Conservation (phyloP, 495 filamentous ascomycete genomes). For the Penicillium verhagenii region DNA sequence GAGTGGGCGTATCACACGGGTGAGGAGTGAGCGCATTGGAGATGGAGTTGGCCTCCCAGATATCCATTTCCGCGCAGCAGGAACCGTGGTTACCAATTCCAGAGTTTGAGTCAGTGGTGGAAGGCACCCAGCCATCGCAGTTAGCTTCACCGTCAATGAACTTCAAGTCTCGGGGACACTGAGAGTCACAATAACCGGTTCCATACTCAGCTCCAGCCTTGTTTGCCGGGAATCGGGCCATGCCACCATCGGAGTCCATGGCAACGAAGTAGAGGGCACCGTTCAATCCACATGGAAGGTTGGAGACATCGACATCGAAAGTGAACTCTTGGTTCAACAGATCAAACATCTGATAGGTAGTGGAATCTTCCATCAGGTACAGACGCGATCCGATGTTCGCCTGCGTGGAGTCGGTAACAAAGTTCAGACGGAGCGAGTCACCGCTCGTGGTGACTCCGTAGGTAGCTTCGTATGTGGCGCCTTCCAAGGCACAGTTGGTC, state of each 20-base stretch:
- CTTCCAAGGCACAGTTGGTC: slow-evolving; percentile 58
- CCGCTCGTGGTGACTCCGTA: slow-evolving; percentile 58
- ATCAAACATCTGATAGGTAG: slow-evolving; percentile 59
- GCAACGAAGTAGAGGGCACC: slow-evolving; percentile 67
- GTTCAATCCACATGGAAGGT: slow-evolving; percentile 68
- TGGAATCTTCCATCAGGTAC: slow-evolving; percentile 56
- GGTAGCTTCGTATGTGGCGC: slow-evolving; percentile 54
- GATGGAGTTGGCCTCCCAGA: slow-evolving; percentile 69
- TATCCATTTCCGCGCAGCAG: slow-evolving; percentile 73
- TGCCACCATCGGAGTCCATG: slow-evolving; percentile 65
- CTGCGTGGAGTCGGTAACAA: slow-evolving; percentile 36
- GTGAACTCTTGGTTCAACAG: slow-evolving; percentile 63
- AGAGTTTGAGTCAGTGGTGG: slow-evolving; percentile 58
- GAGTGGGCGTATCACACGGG: slow-evolving; percentile 55
- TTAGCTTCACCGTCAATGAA: slow-evolving; percentile 67
- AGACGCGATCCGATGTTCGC: slow-evolving; percentile 54
- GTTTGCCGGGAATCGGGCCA: slow-evolving; percentile 52
- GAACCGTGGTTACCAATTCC: slow-evolving; percentile 60
- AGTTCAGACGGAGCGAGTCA: slow-evolving; percentile 54
- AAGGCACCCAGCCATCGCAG: slow-evolving; percentile 58
- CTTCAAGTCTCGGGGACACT: slow-evolving; percentile 63
- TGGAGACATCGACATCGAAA: slow-evolving; percentile 65
- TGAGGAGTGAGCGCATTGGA: slow-evolving; percentile 62
- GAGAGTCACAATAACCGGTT: slow-evolving; percentile 76
- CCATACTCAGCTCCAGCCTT: slow-evolving; percentile 68